Conservation (phyloP, 805 yeast species). For the Candida montana region DNA sequence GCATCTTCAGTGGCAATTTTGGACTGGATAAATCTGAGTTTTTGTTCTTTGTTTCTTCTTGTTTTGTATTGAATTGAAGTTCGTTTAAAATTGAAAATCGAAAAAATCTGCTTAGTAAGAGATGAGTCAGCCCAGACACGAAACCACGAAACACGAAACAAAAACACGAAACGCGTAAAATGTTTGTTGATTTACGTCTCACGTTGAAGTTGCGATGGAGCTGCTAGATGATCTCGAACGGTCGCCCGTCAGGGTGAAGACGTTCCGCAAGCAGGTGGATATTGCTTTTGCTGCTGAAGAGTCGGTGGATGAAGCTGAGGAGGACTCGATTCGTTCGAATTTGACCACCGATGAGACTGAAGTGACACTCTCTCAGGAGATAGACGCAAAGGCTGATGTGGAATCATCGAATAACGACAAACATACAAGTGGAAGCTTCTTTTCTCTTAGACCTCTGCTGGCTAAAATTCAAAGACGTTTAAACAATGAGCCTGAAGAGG, state of each 20-base stretch:
- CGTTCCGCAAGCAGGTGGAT: conserved; percentile 18
- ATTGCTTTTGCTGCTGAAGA: conserved; percentile 3
- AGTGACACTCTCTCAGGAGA: background rate
- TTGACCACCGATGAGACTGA: background rate
- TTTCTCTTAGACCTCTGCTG: conserved; percentile 9
- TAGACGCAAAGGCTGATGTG: background rate
- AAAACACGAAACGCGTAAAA: background rate
- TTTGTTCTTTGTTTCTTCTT: too few species aligned
- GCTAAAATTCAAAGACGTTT: conserved; percentile 17
- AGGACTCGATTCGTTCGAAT: background rate
- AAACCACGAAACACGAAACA: too few species aligned
- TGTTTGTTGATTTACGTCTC: background rate
- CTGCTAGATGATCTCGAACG: conserved; percentile 18
- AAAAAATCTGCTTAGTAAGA: too few species aligned
- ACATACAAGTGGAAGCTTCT: background rate
- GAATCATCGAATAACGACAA: background rate
- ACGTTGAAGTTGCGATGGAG: conserved; percentile 14
- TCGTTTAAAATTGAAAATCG: too few species aligned
- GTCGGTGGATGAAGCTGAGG: conserved; percentile 1
- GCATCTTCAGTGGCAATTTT: too few species aligned
- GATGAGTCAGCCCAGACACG: too few species aligned
- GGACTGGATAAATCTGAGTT: too few species aligned
- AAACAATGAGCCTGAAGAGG: conserved; percentile 9
- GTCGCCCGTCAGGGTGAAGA: conserved; percentile 10
- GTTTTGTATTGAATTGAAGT: too few species aligned